Base-by-base conservation (phyloP, 257 asterid species). In the Eucommia ulmoides region DNA sequence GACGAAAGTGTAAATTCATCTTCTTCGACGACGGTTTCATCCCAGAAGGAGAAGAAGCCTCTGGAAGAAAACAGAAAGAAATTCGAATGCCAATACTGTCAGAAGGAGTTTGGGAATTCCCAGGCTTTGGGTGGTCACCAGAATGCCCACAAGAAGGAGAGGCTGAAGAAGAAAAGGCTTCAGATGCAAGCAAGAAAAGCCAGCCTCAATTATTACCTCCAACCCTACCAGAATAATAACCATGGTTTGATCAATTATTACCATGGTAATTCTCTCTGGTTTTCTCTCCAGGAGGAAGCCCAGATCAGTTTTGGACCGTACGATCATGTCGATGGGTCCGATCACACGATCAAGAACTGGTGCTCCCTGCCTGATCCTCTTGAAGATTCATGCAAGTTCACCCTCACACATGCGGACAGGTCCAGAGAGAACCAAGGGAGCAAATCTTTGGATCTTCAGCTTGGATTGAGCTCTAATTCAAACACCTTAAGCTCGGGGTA, bases 1-100 rank as follows among this genome's bases (percentile, higher is more conserved):
- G 85, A 79, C n/a, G 93, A 81, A 54, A 84, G 95, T 56, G 73
- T 71, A 23, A 83, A 87, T 67, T 88, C 97, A 18, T 81, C 93
- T 7, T 68, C 82, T 0, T 75, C n/a, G n/a, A n/a, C 93, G 24
- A 74, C 85, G 5, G 67, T 74, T 71, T 76, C 93, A 24, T 62
- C 80, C 12, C 60, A 64, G n/a, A 23, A 23, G 29, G 63, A 67
- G 41, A 51, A 12, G 75, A 62, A 8, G n/a, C n/a, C n/a, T 12
- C 7, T 10, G 1, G 79, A 55, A 35, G 64, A n/a, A n/a, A n/a
- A 64, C 14, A 81, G 97, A 88, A 50, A 84, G 97, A 51, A 45
- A n/a, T n/a, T n/a, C n/a, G n/a, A n/a, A n/a, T n/a, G n/a, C n/a
- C n/a, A n/a, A n/a, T n/a, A n/a, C n/a, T n/a, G n/a, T n/a, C n/a